A percentile compares a stretch with the other conserved stretches of the same genome.
These are phyloP conservation scores for Cercophora newfieldiana DNA, from an alignment of 495 filamentous ascomycete genomes.

Conservation along the genomic window DNA sequence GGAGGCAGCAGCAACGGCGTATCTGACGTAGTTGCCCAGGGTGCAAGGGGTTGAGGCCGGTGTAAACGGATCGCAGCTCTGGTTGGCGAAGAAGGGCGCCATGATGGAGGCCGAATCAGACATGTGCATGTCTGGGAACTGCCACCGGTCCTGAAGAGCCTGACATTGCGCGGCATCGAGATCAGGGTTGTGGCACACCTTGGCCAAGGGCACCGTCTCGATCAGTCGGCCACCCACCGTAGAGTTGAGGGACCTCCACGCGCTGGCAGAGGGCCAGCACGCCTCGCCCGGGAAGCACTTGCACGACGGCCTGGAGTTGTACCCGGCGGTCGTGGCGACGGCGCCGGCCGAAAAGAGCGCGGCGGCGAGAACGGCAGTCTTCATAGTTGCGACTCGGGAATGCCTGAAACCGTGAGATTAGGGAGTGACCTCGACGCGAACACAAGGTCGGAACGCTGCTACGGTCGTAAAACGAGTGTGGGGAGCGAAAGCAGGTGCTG, in stretches of 20 bases:
- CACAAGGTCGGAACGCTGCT: too few relatives aligned
- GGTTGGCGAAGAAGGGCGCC: slow-evolving; percentile 50
- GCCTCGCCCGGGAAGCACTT: slow-evolving; percentile 54
- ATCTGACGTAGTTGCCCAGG: slow-evolving; percentile 58
- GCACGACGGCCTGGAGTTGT: slow-evolving; percentile 33
- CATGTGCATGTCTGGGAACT: slow-evolving; percentile 38
- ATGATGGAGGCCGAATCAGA: slow-evolving; percentile 43
- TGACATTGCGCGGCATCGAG: slow-evolving; percentile 31
- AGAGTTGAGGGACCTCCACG: slow-evolving; percentile 48
- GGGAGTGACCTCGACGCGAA: too few relatives aligned
- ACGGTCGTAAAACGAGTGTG: too few relatives aligned
- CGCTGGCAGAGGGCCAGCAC: slow-evolving; percentile 43
- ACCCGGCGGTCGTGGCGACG: slow-evolving; percentile 4
- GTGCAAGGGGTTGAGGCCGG: slow-evolving; percentile 41
- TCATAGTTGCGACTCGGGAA: slow-evolving; percentile 26
- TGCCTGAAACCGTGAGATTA: too few relatives aligned
- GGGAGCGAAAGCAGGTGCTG: too few relatives aligned
- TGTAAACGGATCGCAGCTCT: slow-evolving; percentile 40
- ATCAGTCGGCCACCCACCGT: slow-evolving; percentile 48
- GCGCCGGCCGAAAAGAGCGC: slow-evolving; percentile 23
- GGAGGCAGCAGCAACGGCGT: slow-evolving; percentile 50
- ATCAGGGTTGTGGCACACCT: slow-evolving; percentile 47
- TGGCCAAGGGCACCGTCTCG: slow-evolving; percentile 52
- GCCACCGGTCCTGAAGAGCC: slow-evolving; percentile 28
- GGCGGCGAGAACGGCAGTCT: slow-evolving; percentile 18